Evolutionary conservation across 163 green algal species (phyloP).

Genomic region (Smithsoniella earleae): DNA sequence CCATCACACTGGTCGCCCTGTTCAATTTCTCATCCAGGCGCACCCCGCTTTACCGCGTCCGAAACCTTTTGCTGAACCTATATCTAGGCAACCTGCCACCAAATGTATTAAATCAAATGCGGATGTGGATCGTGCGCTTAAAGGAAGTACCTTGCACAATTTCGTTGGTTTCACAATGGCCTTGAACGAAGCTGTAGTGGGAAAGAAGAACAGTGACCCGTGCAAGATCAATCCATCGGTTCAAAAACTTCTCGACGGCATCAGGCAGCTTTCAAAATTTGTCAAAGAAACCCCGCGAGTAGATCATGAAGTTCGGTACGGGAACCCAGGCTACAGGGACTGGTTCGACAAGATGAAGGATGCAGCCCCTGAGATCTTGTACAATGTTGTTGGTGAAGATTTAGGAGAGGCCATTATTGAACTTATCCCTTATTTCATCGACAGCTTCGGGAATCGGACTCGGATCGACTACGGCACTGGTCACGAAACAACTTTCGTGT

Average conservation of each 20-base stretch:
- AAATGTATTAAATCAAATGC: slow-evolving; percentile 2
- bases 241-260: slow-evolving; percentile 40
- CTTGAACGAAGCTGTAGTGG: slow-evolving; percentile 67
- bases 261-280: slow-evolving; percentile 51
- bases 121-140: slow-evolving; percentile 10
- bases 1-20: slow-evolving; percentile 4
- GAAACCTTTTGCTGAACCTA: background rate
- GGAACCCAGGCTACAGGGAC: slow-evolving; percentile 78
- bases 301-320: slow-evolving; percentile 74
- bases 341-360: slow-evolving; percentile 49
- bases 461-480: slow-evolving; percentile 90
- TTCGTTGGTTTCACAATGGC: slow-evolving; percentile 80
- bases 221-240: slow-evolving; percentile 37
- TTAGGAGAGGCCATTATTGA: slow-evolving; percentile 50
- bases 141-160: slow-evolving; percentile 30
- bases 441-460: slow-evolving; percentile 79
- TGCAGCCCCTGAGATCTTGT: slow-evolving; percentile 12
- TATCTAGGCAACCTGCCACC: background rate
- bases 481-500: slow-evolving; percentile 91
- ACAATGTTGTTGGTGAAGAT: slow-evolving; percentile 24
- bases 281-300: slow-evolving; percentile 73
- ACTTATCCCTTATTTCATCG: slow-evolving; percentile 69
- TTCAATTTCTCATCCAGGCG: slow-evolving; percentile 21
- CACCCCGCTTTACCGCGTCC: background rate
- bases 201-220: slow-evolving; percentile 48